Evolutionary conservation across 2,329 filamentous ascomycete species (phyloP), one percentile per base, ranked within the genome.

Genomic region (Lachnellula arida): DNA sequence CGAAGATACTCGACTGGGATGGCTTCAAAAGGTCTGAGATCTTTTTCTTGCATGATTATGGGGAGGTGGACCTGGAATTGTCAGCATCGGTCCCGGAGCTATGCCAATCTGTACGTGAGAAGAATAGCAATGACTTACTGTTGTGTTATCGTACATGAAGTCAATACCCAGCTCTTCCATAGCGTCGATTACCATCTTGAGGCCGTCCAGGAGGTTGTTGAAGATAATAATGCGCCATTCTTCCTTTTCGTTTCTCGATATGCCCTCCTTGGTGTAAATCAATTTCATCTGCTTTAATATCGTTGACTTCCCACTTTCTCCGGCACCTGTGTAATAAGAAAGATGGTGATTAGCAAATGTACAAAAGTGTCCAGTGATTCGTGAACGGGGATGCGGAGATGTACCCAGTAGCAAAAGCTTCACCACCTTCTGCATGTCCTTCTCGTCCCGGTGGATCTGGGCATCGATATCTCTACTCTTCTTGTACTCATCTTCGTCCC

Each of bases 211-310:
- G 63, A 97, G 81, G 73, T 99, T 99, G 74, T 87, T 92, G 75
- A 97, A 97, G 64, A 97, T 92, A 68, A 97, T 92, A 15, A 91
- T 89, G 66, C 94, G 91, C 81, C 91, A 96, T 78, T 97, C 91
- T 63, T 95, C 85, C 72, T 91, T 89, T 73, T 97, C 94, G 62
- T 84, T 85, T 67, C 89, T 88, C 68, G 85, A 90, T 76, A 97
- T 97, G 50, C 94, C 93, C 52, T 69, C 65, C 72, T 91, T 86
- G 14, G 91, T 86, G 72, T 97, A 94, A 66, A 99, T 97, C 73
- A 99, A 86, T 73, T 93, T 93, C 94, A 99, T 97, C 79, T 97
- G 93, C 78, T 97, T 97, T 63, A 97, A 83, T 57, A 97, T 92
- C 1, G 93, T 97, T 8, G 93, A 97, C 75, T 97, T 97, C 63